Conservation (phyloP, 23 red algal genomes). For the Gracilaria caudata region DNA sequence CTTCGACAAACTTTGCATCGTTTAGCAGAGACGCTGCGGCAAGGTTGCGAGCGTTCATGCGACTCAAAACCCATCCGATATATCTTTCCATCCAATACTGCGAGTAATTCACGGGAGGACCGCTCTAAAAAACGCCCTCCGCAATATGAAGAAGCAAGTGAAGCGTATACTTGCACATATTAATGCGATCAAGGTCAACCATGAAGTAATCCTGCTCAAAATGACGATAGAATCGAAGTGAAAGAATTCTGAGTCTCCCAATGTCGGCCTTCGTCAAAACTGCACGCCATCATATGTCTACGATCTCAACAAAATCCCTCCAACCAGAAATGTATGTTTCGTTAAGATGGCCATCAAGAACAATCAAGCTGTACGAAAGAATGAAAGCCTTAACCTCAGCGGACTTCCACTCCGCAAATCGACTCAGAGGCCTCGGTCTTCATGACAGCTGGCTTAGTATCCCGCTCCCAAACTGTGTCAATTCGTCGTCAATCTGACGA, state of each 20-base stretch:
- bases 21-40: constrained; percentile 12
- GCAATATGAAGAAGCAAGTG: constrained; percentile 1
- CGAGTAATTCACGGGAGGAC: not conserved
- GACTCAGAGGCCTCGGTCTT: not conserved
- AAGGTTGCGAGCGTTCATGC: not conserved
- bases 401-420: constrained; percentile 3
- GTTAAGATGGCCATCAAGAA: not conserved
- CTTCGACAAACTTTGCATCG: constrained; percentile 5
- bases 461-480: not conserved
- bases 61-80: not conserved
- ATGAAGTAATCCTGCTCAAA: constrained; percentile 29
- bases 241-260: not conserved
- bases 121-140: not conserved
- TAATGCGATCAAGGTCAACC: not conserved
- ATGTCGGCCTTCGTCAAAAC: not conserved
- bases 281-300: not conserved
- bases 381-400: not conserved
- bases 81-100: constrained; percentile 40
- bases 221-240: constrained; percentile 12
- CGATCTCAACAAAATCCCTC: not conserved
- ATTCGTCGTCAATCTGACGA: not conserved
- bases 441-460: not conserved
- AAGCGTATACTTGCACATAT: not conserved
- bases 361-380: not conserved
- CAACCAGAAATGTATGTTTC: not conserved